A percentile compares a stretch with the other conserved stretches of the same genome.
phyloP scores from a whole-genome alignment of 1,284 basidiomycete species.

The Cutaneotrichosporon sp. region DNA sequence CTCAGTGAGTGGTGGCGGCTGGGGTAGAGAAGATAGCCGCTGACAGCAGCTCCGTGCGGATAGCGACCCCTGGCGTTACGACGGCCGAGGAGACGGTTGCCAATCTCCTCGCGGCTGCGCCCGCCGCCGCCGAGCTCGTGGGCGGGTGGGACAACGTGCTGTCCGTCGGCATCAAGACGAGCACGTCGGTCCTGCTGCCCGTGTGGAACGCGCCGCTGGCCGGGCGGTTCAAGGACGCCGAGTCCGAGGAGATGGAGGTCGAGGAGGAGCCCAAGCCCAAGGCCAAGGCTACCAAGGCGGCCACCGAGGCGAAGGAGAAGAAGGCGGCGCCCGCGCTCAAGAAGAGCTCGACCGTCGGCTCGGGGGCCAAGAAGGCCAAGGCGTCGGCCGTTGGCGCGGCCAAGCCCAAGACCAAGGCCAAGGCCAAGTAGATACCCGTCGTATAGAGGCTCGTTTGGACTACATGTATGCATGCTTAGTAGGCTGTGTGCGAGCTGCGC shows the following conservation, averaged over 20 bases:
- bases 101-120: slow-evolving; percentile 78
- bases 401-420: slow-evolving; percentile 17
- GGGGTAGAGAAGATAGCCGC: neutral
- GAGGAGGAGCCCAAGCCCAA: slow-evolving; percentile 20
- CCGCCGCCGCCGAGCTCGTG: slow-evolving; percentile 69
- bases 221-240: slow-evolving; percentile 49
- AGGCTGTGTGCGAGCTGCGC: too few species aligned
- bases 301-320: slow-evolving; percentile 20
- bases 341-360: slow-evolving; percentile 40
- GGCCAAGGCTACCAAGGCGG: neutral
- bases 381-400: slow-evolving; percentile 19
- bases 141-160: slow-evolving; percentile 92
- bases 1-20: slow-evolving; percentile 63
- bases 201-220: slow-evolving; percentile 75
- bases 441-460: slow-evolving; percentile 10
- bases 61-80: slow-evolving; percentile 71
- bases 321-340: slow-evolving; percentile 18
- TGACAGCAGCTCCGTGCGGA: slow-evolving; percentile 71
- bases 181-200: slow-evolving; percentile 77
- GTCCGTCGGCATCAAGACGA: slow-evolving; percentile 88
- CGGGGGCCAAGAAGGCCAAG: slow-evolving; percentile 32
- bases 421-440: slow-evolving; percentile 13
- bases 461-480: slow-evolving; percentile 11
- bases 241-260: slow-evolving; percentile 22
- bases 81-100: slow-evolving; percentile 67